Evolutionary conservation across 805 yeast genomes (phyloP).

Genomic region (Candida maris): DNA sequence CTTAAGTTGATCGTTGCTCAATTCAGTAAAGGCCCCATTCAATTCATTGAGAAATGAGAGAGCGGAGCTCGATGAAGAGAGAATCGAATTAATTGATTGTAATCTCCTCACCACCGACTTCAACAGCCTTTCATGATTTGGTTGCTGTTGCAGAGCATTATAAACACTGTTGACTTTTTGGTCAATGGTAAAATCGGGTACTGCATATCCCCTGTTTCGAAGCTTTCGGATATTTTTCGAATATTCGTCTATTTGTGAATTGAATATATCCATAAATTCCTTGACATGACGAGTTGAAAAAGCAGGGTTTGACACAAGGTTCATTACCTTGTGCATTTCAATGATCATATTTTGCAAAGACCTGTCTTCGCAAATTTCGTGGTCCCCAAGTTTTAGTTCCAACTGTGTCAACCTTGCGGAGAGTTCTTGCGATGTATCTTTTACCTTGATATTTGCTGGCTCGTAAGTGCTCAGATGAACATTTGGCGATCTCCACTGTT

Average conservation of each 20-base stretch:
- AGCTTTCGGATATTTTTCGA: conserved; percentile 8
- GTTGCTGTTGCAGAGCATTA: conserved; percentile 16
- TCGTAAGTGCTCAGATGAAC: background rate
- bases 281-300: conserved; percentile 13
- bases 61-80: conserved; percentile 6
- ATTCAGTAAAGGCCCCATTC: conserved; percentile 13
- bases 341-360: conserved; percentile 24
- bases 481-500: background rate
- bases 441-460: background rate
- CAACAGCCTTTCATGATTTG: conserved; percentile 17
- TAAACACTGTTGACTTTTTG: conserved; percentile 19
- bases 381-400: conserved; percentile 14
- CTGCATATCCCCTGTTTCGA: conserved; percentile 4
- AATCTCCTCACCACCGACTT: conserved; percentile 18
- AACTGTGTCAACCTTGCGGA: conserved; percentile 13
- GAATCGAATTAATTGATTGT: conserved; percentile 16
- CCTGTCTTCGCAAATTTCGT: conserved; percentile 1
- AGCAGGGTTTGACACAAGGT: conserved; percentile 18
- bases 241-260: conserved; percentile 7
- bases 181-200: conserved; percentile 14
- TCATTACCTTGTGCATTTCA: conserved; percentile 24
- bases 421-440: conserved; percentile 1
- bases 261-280: conserved; percentile 11
- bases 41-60: conserved; percentile 13
- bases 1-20: conserved; percentile 14